These are phyloP conservation scores for Hypericum androsaemum DNA, from an alignment of 345 rosid species.

Conservation along the genomic window DNA sequence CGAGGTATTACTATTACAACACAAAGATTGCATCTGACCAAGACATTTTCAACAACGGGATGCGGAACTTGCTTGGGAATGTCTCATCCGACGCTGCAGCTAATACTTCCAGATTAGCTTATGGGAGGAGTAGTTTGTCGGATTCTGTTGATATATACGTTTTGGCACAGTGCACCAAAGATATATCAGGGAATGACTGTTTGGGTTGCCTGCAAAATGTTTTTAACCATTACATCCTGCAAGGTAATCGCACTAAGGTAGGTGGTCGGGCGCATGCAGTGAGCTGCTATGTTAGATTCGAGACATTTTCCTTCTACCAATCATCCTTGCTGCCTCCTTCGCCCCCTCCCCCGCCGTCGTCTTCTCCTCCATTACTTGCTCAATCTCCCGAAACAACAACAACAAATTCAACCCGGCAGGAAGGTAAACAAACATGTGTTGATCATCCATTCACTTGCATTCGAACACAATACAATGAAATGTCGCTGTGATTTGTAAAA, in stretches of 20 bases:
- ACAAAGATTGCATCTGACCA: background rate
- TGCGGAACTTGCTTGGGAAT: conserved; percentile 14
- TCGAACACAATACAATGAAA: no score
- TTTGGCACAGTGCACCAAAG: no score
- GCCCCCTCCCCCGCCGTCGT: conserved; percentile 1
- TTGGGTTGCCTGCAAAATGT: conserved; percentile 19
- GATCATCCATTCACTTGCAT: no score
- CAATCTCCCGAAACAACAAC: conserved; percentile 5
- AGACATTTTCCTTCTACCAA: conserved; percentile 19
- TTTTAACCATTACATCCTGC: conserved; percentile 5
- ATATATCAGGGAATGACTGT: conserved; percentile 16
- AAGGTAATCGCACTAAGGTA: background rate
- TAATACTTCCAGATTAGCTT: conserved; percentile 18
- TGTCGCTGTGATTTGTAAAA: background rate
- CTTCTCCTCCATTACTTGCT: background rate
- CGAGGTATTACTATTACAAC: accelerated
- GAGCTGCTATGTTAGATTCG: conserved; percentile 31
- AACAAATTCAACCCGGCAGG: background rate
- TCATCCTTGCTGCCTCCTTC: conserved; percentile 1
- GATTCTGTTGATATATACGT: conserved; percentile 13
- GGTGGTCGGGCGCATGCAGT: conserved; percentile 17
- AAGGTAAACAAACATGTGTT: conserved; percentile 12
- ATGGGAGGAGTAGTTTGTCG: conserved; percentile 8
- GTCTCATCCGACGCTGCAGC: conserved; percentile 17
- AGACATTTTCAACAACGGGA: conserved; percentile 9